A percentile compares a stretch with the other conserved stretches of the same genome.
These are phyloP conservation scores for Pyrenophora seminiperda DNA, from an alignment of 2,329 filamentous ascomycete species.

Conservation along the genomic window DNA sequence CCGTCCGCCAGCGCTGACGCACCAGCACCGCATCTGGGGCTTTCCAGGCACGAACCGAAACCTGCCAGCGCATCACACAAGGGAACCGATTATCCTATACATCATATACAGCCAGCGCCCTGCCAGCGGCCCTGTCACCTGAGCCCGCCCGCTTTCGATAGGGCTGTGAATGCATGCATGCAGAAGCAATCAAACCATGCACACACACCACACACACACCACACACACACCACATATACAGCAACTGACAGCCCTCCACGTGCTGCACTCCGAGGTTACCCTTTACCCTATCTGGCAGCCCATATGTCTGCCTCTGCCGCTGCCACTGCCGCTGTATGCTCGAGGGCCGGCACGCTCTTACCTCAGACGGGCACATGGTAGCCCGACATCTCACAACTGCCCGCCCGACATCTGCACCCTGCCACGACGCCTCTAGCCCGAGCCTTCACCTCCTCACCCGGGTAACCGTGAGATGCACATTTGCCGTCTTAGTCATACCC, in stretches of 20 bases:
- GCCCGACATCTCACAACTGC: background rate
- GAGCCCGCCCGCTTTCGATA: background rate
- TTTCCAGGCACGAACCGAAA: slow-evolving; percentile 22
- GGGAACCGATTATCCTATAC: background rate
- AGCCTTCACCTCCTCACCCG: too few relatives aligned
- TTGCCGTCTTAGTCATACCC: too few relatives aligned
- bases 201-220: background rate
- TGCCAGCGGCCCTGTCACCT: slow-evolving; percentile 7
- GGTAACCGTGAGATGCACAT: too few relatives aligned
- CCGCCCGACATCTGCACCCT: background rate
- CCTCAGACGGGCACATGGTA: slow-evolving; percentile 9
- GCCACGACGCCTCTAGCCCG: background rate
- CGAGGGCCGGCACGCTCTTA: slow-evolving; percentile 17
- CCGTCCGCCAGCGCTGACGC: slow-evolving; percentile 17
- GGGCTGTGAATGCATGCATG: background rate
- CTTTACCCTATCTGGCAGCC: background rate
- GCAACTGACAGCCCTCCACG: slow-evolving; percentile 7
- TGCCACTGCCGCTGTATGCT: background rate
- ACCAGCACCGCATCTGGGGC: background rate
- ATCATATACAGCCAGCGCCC: too few relatives aligned
- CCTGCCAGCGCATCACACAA: slow-evolving; percentile 28
- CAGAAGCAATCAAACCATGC: background rate
- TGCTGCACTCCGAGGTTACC: background rate
- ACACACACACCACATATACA: background rate
- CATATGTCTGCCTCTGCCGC: slow-evolving; percentile 2